phyloP scores from a whole-genome alignment of 257 asterid species.

The Solanum rostratum region DNA sequence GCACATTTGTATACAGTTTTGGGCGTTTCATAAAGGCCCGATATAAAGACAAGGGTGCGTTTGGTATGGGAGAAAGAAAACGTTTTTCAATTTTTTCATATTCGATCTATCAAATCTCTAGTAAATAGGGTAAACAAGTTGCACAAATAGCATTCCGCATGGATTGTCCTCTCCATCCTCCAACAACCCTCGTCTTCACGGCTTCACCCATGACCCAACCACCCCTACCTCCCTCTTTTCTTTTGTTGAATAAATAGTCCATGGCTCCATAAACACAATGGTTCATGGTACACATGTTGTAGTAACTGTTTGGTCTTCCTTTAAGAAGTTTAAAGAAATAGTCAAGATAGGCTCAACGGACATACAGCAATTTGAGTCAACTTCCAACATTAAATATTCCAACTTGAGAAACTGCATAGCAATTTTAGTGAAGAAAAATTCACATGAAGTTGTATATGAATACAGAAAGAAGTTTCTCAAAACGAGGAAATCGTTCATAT shows the following conservation, averaged over 20 bases:
- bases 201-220: not conserved
- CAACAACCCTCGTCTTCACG: not conserved
- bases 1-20: not conserved
- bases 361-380: not conserved
- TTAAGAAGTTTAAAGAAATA: too few relatives aligned
- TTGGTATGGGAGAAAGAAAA: not conserved
- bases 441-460: not conserved
- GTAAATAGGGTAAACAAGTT: not conserved
- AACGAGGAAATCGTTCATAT: not conserved
- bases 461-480: not conserved
- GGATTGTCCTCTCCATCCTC: not conserved
- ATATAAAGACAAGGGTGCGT: not conserved
- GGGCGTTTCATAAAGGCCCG: not conserved
- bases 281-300: not conserved
- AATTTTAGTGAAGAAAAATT: not conserved
- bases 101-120: not conserved
- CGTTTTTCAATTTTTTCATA: not conserved
- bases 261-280: not conserved
- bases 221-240: not conserved
- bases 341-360: not conserved
- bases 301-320: not conserved
- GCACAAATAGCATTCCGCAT: not conserved
- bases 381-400: not conserved
- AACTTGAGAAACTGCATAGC: not conserved
- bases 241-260: not conserved